Base-by-base conservation (phyloP, 2,329 filamentous ascomycete genomes). In the Zasmidium angulare region DNA sequence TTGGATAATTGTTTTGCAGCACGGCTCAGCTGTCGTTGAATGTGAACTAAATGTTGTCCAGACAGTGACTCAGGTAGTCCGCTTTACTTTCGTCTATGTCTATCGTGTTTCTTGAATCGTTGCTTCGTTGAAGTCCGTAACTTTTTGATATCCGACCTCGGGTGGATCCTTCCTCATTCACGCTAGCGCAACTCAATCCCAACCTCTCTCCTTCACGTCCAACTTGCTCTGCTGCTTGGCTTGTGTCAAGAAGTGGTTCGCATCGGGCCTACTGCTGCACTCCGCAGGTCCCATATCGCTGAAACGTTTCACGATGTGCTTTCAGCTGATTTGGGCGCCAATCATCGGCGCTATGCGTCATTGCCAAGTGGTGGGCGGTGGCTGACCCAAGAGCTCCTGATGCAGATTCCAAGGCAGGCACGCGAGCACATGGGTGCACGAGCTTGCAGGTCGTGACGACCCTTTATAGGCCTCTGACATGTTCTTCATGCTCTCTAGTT, bases 291-390 rank as follows among this genome's bases (percentile, higher is more conserved):
- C 52, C 24, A 54, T 29, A 29, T 29, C 11, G 52, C 46, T 36
- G 46, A 23, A 36, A 21, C 54, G 54, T 29, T 17, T 21, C 55
- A 29, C 26, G 26, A 4, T 29, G 26, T 4, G 4, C 26, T 29
- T 29, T 29, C 26, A 29, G 26, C 6, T 29, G 26, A 29, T 29
- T 4, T 29, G 26, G 26, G 11, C 26, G 36, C 36, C 36, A 43
- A 43, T 43, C 36, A 17, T 43, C n/a, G 36, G 6, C 29, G 29
- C 29, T 14, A 36, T 50, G 47, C 54, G 59, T 54, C 59, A 54
- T 56, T 46, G 62, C 62, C 62, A 62, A 64, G 62, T 62, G 59
- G 56, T 64, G 62, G 61, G 62, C 59, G 59, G 62, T 60, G 54
- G 11, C 51, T 10, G 24, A 50, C 31, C 36, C 14, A 57, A 22